phyloP scores from a whole-genome alignment of 2,329 filamentous ascomycete genomes.

The Byssoonygena ceratinophila region DNA sequence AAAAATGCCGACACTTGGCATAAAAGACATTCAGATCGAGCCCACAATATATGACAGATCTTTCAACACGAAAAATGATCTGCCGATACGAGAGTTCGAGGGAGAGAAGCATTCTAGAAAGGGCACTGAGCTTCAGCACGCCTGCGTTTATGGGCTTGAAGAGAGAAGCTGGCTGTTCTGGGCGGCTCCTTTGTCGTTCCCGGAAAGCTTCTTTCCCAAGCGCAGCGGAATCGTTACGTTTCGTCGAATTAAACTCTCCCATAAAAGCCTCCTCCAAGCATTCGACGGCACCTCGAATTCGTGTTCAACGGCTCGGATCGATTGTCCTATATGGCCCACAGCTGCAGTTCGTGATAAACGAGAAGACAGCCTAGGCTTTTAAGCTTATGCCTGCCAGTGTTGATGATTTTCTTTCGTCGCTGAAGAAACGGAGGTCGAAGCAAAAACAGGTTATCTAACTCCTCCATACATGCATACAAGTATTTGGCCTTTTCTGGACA shows the following conservation, averaged over 20 bases:
- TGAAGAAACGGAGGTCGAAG: not conserved
- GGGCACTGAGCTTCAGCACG: not conserved
- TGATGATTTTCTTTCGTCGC: not conserved
- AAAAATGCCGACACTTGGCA: not conserved
- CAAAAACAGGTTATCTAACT: not conserved
- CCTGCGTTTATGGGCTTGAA: not conserved
- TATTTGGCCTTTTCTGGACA: not conserved
- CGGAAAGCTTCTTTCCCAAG: slow-evolving; percentile 3
- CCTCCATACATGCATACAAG: no score
- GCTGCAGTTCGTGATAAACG: not conserved
- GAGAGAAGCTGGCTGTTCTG: not conserved
- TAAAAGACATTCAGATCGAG: not conserved
- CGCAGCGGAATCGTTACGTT: not conserved
- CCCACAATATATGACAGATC: not conserved
- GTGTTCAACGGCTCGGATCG: slow-evolving; percentile 11
- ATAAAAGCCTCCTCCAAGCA: not conserved
- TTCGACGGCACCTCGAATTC: not conserved
- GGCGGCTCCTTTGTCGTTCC: not conserved
- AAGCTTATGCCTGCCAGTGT: not conserved
- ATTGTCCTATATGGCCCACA: slow-evolving; percentile 1
- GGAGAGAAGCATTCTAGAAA: slow-evolving; percentile 10
- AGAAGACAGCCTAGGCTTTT: not conserved
- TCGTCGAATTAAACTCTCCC: not conserved
- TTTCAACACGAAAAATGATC: slow-evolving; percentile 2
- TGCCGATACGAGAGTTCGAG: slow-evolving; percentile 6